Evolutionary conservation across 2,329 filamentous ascomycete species (phyloP).

Genomic region (Metarhizium anisopliae): DNA sequence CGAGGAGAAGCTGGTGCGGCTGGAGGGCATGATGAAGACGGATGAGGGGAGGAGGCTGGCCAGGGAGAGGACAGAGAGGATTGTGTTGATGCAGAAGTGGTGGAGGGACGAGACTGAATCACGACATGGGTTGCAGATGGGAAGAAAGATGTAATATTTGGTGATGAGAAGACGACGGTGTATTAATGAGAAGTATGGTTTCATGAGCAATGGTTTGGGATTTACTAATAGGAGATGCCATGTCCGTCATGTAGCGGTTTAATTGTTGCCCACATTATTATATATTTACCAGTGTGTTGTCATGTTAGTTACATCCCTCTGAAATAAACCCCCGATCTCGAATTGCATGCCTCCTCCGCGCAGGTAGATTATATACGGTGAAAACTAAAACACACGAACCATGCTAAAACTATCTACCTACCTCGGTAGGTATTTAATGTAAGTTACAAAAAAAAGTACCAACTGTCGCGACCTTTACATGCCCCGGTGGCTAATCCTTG

Average conservation of each 20-base stretch:
- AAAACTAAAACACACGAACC: conserved; percentile 8
- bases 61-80: conserved; percentile 40
- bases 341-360: not conserved
- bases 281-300: too few relatives aligned
- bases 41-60: conserved; percentile 44
- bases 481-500: too few relatives aligned
- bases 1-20: conserved; percentile 60
- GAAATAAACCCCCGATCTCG: not conserved
- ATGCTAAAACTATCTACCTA: conserved; percentile 16
- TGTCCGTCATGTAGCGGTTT: too few relatives aligned
- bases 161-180: not conserved
- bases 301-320: too few relatives aligned
- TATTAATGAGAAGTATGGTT: not conserved
- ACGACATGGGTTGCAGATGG: not conserved
- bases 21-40: conserved; percentile 60
- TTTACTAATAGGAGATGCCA: too few relatives aligned
- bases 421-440: too few relatives aligned
- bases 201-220: too few relatives aligned
- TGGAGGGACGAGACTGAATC: conserved; percentile 42
- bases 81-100: conserved; percentile 47
- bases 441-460: too few relatives aligned
- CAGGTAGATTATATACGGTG: not conserved
- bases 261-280: too few relatives aligned
- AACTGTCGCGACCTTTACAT: too few relatives aligned
- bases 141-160: not conserved